phyloP scores from a whole-genome alignment of 306 rosid species.

The Ormosia semicastrata region DNA sequence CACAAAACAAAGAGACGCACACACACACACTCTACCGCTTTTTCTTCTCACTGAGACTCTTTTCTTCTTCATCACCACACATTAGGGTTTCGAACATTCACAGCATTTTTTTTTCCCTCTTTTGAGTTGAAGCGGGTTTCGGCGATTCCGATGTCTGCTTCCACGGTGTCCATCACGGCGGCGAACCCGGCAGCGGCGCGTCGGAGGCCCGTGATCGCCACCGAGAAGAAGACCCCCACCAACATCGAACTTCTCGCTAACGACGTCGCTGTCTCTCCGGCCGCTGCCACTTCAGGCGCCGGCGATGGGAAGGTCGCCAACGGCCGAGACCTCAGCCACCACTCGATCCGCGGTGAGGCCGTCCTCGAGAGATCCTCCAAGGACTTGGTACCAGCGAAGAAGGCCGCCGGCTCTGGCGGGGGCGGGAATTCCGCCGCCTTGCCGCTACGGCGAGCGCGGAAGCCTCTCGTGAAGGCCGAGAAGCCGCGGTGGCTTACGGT shows the following conservation, averaged over 20 bases:
- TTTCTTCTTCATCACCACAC: not conserved
- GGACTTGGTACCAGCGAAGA: slow-evolving; percentile 47
- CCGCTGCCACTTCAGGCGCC: slow-evolving; percentile 22
- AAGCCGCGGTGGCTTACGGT: slow-evolving; percentile 75
- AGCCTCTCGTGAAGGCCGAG: slow-evolving; percentile 31
- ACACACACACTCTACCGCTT: not conserved
- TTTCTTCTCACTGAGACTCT: not conserved
- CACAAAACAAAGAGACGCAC: not conserved
- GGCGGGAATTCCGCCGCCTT: slow-evolving; percentile 38
- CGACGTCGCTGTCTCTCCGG: slow-evolving; percentile 47
- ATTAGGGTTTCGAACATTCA: slow-evolving; percentile 24
- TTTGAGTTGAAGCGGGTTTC: slow-evolving; percentile 10
- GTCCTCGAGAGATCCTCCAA: slow-evolving; percentile 47
- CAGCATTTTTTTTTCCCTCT: not conserved
- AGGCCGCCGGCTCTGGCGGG: slow-evolving; percentile 5
- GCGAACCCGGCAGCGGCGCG: slow-evolving; percentile 72
- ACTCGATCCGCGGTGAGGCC: slow-evolving; percentile 70
- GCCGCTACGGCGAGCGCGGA: slow-evolving; percentile 44
- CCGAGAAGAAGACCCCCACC: slow-evolving; percentile 53
- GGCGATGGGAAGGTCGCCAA: slow-evolving; percentile 32
- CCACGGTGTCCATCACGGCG: slow-evolving; percentile 90
- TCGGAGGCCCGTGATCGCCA: slow-evolving; percentile 61
- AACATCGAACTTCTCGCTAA: slow-evolving; percentile 58
- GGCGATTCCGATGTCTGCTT: slow-evolving; percentile 77
- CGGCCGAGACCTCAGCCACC: slow-evolving; percentile 75